phyloP scores from a whole-genome alignment of 73 alveolate genomes.

The Symbiodinium natans region DNA sequence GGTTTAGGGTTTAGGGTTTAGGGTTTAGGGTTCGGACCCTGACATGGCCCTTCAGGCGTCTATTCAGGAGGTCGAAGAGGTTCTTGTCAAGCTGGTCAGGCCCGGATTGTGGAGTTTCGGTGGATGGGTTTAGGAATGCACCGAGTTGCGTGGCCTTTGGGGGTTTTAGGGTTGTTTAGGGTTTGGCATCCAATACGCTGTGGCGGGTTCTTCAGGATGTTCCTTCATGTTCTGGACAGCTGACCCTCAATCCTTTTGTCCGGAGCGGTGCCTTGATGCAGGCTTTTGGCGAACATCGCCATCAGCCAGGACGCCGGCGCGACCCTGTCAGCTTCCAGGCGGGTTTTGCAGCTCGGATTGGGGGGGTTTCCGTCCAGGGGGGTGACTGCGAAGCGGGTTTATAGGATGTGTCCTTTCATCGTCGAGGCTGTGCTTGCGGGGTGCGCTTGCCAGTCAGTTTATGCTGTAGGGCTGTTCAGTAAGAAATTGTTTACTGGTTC shows the following conservation, averaged over 20 bases:
- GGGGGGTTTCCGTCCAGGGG: too few species aligned
- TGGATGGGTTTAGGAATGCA: too few species aligned
- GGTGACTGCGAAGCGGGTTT: too few species aligned
- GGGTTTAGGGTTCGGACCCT: neutral
- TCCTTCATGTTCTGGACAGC: neutral
- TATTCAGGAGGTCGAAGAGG: neutral
- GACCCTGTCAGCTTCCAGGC: slow-evolving; percentile 50
- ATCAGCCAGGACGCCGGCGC: slow-evolving; percentile 93
- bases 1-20: too few species aligned
- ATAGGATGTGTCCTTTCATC: too few species aligned
- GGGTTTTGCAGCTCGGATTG: too few species aligned
- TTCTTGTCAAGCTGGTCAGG: neutral
- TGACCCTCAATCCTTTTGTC: neutral
- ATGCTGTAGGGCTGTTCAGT: too few species aligned
- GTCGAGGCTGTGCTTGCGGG: too few species aligned
- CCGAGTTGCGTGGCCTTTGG: too few species aligned
- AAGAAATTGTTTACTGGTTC: too few species aligned
- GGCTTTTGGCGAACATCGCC: slow-evolving; percentile 95
- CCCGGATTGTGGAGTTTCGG: neutral
- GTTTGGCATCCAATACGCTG: neutral
- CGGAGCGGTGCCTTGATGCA: neutral
- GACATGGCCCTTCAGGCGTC: neutral
- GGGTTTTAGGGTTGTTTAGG: too few species aligned
- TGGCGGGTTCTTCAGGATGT: neutral
- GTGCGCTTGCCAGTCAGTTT: too few species aligned